Evolutionary conservation across 2,329 filamentous ascomycete genomes (phyloP), one percentile per base, ranked within the genome.

Genomic region (Microthyrium microscopicum): DNA sequence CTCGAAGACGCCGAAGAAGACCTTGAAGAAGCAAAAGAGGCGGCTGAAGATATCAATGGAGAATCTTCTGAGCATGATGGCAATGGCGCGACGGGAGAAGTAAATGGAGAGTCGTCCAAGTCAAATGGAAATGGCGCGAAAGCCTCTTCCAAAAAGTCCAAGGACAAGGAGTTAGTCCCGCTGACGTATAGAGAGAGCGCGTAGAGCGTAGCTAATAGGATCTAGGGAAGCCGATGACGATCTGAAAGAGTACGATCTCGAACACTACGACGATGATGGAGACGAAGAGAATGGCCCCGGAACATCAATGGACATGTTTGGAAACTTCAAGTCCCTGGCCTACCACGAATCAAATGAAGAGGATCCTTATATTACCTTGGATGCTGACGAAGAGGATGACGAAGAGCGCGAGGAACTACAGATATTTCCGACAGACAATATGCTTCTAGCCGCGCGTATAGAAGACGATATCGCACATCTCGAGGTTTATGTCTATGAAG

Each of bases 401-500:
- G 81, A 92, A 36, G 89, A 95, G 44, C 70, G 84, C 37, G 82
- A 95, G 58, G 87, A 98, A 46, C 67, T 98, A 35, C 85, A 98
- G 57, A 80, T 98, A 42, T 58, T 95, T 42, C 74, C 82, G 3
- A 89, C 82, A 12, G 89, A 98, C 58, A 98, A 95, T 53, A 64
- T 98, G 39, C 68, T 98, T 21, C 64, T 98, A 30, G 81, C 87
- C 8, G 85, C 84, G 42, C 87, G 93, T 60, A 77, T 95, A 33
- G 89, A 98, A 57, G 89, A 98, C 47, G 89, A 98, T 53, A 76
- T 98, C 40, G 87, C 89, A 13, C 87, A 95, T 56, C 66, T 98
- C 18, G 89, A 98, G 55, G 79, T 95, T 15, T 94, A 95, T 50
- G 84, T 98, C 19, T 98, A 95, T 58, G 89, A 98, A 56, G 89